Base-by-base conservation (phyloP, 441 rosid species). In the Populus trichocarpa region DNA sequence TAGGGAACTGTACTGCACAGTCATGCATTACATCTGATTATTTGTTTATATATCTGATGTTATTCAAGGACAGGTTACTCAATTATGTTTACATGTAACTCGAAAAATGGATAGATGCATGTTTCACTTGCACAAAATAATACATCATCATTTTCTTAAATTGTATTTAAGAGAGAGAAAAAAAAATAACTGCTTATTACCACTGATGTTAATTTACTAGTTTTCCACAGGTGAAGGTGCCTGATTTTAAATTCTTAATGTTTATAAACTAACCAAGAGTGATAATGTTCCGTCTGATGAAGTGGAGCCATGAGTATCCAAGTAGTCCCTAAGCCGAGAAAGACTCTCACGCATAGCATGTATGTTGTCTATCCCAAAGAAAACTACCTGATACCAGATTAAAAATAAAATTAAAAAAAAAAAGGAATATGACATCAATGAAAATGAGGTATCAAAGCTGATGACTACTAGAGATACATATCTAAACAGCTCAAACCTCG, bases 321-420 rank as follows among this genome's bases (percentile, higher is more conserved):
- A 81, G 82, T 97, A 97, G 77, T 97, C 99, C 85, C 99, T 86
- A 85, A 97, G 93, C 86, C 99, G 95, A 81, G 92, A 88, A 84
- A 97, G 92, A 89, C 99, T 95, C 75, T 97, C 99, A 84, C 99
- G 86, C 99, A 97, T 97, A 75, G 99, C 96, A 86, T 97, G 99
- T 83, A 97, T 95, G 86, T 95, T 97, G 88, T 97, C 99, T 84
- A 97, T 97, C 78, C 99, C 99, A 89, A 97, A 90, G 83, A 95
- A 97, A 50, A 95, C 97, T 74, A 97, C 85, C 99, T 97, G 90
- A 71, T 70, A 32, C 74, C 68, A 84, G 70, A 65, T 63, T 6
- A 63, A 22, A 22, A 63, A 77, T 70, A 71, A 75, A 33, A 71
- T 4, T 10, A 40, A 40, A 40, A 10, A 40, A 40, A 12, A 3